These are phyloP conservation scores for Cryptococcus neoformans DNA, from an alignment of 1,284 basidiomycete species.

Conservation along the genomic window DNA sequence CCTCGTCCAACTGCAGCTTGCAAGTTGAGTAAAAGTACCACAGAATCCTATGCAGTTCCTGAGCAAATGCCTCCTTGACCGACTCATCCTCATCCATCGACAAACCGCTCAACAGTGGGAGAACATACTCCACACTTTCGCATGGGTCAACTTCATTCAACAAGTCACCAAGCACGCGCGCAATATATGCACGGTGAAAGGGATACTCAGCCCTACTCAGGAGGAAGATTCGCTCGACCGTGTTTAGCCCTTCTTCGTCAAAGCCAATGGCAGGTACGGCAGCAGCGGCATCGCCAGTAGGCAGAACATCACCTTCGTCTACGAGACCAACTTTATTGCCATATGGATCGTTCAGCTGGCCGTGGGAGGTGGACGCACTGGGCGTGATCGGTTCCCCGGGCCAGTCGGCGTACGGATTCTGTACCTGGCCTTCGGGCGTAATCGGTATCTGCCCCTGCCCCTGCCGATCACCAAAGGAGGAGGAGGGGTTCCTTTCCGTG, in stretches of 20 bases:
- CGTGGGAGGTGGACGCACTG: neutral
- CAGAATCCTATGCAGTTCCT: constrained; percentile 74
- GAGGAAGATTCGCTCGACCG: constrained; percentile 91
- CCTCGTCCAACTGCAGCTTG: constrained; percentile 16
- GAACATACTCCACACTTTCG: constrained; percentile 91
- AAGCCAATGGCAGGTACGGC: constrained; percentile 43
- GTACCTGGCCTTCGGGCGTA: neutral
- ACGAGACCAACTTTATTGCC: constrained; percentile 25
- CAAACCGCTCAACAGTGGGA: constrained; percentile 81
- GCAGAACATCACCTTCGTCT: constrained; percentile 44
- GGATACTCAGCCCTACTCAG: constrained; percentile 80
- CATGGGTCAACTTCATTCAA: constrained; percentile 72
- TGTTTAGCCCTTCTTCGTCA: constrained; percentile 66
- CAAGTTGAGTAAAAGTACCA: constrained; percentile 90
- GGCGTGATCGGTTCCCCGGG: neutral
- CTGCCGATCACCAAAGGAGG: constrained; percentile 1
- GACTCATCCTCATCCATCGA: constrained; percentile 87
- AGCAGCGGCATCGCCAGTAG: constrained; percentile 21
- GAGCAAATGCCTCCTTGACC: constrained; percentile 87
- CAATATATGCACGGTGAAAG: constrained; percentile 83
- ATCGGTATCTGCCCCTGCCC: neutral
- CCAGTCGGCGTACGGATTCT: neutral
- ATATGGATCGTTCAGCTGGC: neutral
- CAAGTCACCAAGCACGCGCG: constrained; percentile 69
- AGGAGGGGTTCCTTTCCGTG: neutral